A percentile compares a stretch with the other conserved stretches of the same genome.
Conservation (phyloP, 169 alveolate genomes). For the Cryptosporidium parvum region DNA sequence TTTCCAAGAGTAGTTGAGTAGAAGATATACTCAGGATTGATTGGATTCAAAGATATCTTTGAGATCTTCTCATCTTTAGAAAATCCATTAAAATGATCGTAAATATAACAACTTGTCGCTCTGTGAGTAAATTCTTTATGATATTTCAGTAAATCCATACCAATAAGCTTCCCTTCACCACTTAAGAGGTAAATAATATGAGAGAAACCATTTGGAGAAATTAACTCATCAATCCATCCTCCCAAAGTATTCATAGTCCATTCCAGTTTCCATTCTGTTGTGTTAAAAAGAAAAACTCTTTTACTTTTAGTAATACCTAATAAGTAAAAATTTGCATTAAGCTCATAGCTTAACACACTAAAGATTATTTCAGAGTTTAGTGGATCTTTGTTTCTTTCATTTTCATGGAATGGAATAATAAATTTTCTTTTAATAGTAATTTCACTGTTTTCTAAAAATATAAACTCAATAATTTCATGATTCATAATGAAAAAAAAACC, state of each 20-base stretch:
- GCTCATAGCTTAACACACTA: neutral
- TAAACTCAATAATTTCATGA: neutral
- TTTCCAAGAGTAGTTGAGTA: constrained; percentile 20
- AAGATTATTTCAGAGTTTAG: neutral
- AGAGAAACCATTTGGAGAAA: constrained; percentile 60
- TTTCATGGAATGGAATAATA: neutral
- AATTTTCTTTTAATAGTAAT: neutral
- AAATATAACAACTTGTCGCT: neutral
- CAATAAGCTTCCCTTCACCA: constrained; percentile 54
- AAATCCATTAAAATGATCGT: neutral
- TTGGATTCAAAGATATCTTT: constrained; percentile 18
- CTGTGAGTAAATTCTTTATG: neutral
- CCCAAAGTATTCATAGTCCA: constrained; percentile 41
- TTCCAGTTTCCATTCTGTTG: constrained; percentile 17
- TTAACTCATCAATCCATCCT: constrained; percentile 38
- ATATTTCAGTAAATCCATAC: constrained; percentile 12
- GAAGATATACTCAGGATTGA: constrained; percentile 19
- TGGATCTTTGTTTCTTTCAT: neutral
- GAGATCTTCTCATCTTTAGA: constrained; percentile 27
- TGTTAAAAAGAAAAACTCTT: constrained; percentile 5
- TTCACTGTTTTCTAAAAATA: neutral
- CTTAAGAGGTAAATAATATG: constrained; percentile 40
- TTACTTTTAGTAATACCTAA: constrained; percentile 37
- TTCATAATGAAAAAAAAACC: neutral
- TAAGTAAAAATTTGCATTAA: neutral